Evolutionary conservation across 257 asterid genomes (phyloP), one percentile per base, ranked within the genome.

Genomic region (Solanum tarijense): DNA sequence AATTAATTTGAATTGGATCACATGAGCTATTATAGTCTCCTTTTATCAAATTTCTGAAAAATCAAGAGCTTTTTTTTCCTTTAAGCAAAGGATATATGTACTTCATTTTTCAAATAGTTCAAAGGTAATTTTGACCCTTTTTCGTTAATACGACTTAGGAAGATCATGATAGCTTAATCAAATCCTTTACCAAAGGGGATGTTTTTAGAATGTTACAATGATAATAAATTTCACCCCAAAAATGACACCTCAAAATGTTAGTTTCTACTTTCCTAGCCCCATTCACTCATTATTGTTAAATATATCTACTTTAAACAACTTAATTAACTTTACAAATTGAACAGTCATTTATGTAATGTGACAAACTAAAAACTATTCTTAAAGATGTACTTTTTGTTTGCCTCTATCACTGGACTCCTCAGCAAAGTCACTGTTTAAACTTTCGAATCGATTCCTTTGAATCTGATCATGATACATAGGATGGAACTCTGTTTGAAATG

Each of bases 391-490:
- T 1, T 29, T 82, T 82, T 82, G 69, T 48, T 48, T 68, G 66
- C 60, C 83, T 85, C 62, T 36, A n/a, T 34, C 55, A 10, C n/a
- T 36, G 66, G 87, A 89, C 39, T 88, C 92, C 75, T 87, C 79
- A 1, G 87, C 48, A 55, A 55, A 48, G 71, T 34, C 92, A 31
- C 52, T 84, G 74, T 92, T 92, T 29, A 87, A 87, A 36, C 91
- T 88, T 83, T 87, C 88, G 76, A 72, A 82, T 23, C 92, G 84
- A 62, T 88, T 84, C 79, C 89, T 62, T 48, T 95, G 99, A 87
- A 97, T 92, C 25, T 43, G 39, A 38, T 96, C 99, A 83, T 96
- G 99, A 84, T 92, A 92, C 99, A 95, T 93, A 1, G 99, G 99
- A 13, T 46, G 83, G 89, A 95, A 96, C 92, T 90, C 89, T 0